A percentile compares a stretch with the other conserved stretches of the same genome.
These are phyloP conservation scores for Cupressus sempervirens DNA, from an alignment of 75 land plant genomes.

Conservation along the genomic window DNA sequence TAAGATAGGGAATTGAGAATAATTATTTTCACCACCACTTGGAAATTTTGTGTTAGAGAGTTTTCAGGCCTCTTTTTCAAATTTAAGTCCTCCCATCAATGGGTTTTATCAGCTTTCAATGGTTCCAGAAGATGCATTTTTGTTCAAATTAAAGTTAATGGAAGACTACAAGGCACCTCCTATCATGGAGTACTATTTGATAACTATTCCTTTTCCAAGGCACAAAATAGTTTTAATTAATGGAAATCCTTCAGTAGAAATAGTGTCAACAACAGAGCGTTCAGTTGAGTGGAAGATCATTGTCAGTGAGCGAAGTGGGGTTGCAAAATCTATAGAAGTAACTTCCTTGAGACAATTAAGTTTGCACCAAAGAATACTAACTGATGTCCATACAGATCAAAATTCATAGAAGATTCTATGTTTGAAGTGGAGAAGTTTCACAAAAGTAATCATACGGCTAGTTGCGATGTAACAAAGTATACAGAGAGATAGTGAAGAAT, in stretches of 20 bases:
- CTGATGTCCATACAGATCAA: conserved; percentile 17
- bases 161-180: conserved; percentile 85
- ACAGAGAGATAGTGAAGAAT: too few species aligned
- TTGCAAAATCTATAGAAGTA: conserved; percentile 79
- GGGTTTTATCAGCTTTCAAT: conserved; percentile 99
- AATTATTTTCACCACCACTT: conserved; percentile 88
- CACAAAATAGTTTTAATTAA: conserved; percentile 69
- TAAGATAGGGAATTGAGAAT: too few species aligned
- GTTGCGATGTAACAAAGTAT: too few species aligned
- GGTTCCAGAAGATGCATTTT: conserved; percentile 96
- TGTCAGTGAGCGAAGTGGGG: conserved; percentile 52
- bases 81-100: conserved; percentile 75
- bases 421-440: conserved; percentile 69
- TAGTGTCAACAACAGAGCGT: conserved; percentile 74
- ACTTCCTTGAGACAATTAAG: conserved; percentile 88
- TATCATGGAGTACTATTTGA: conserved; percentile 79
- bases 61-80: conserved; percentile 51
- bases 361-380: conserved; percentile 60
- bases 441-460: too few species aligned
- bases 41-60: conserved; percentile 83
- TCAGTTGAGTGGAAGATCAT: conserved; percentile 96
- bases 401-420: conserved; percentile 13
- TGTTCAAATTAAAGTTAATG: conserved; percentile 79
- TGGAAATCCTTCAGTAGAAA: conserved; percentile 89
- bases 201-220: conserved; percentile 85